Percentiles rank a stretch among this genome's conserved stretches.
phyloP scores from a whole-genome alignment of 2,329 filamentous ascomycete genomes.

The Proliferodiscus dingleyae region DNA sequence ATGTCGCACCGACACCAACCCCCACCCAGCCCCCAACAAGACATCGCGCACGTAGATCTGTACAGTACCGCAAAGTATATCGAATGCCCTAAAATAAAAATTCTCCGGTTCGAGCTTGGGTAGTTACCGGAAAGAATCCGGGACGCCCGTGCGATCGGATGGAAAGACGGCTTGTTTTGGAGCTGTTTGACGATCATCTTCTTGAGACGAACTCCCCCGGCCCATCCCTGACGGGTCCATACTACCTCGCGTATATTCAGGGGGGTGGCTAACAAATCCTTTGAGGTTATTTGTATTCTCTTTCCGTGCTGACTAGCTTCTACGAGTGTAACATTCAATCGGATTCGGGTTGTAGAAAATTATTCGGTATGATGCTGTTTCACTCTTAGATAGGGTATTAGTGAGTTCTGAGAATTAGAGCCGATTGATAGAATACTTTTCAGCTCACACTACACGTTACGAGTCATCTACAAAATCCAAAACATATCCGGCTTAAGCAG shows the following conservation, averaged over 20 bases:
- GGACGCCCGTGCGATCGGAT: constrained; percentile 1
- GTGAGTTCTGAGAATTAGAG: no score
- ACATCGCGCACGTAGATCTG: constrained; percentile 1
- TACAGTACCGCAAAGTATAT: neutral
- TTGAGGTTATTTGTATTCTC: neutral
- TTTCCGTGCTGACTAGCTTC: neutral
- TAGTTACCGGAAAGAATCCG: neutral
- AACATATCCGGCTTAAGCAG: neutral
- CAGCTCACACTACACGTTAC: no score
- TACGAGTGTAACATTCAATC: neutral
- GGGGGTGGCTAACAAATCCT: neutral
- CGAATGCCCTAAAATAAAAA: constrained; percentile 1
- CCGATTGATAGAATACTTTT: no score
- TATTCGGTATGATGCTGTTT: no score
- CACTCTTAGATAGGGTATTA: no score
- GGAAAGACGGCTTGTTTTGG: constrained; percentile 16
- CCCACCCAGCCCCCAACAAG: neutral
- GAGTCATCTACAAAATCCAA: no score
- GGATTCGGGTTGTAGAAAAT: no score
- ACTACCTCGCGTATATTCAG: constrained; percentile 7
- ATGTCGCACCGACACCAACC: neutral
- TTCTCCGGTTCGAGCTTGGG: no score
- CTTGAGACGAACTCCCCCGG: constrained; percentile 4
- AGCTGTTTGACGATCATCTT: constrained; percentile 17
- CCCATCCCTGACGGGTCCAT: constrained; percentile 8